Evolutionary conservation across 192 early-diverging fungal species (phyloP), one percentile per base, ranked within the genome.

Genomic region (Backusella morwellensis): DNA sequence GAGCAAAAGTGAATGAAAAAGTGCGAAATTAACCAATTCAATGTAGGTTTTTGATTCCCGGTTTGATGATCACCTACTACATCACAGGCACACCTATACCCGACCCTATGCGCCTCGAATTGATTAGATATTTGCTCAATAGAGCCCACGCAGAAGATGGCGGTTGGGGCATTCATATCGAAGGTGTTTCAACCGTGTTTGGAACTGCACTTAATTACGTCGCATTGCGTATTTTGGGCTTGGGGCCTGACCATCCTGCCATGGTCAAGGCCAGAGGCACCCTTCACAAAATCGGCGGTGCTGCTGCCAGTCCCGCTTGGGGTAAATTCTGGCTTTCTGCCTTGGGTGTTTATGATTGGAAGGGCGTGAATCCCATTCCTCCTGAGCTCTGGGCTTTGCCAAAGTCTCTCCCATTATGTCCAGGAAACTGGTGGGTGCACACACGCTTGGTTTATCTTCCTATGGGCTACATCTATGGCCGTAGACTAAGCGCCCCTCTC

Each of bases 271-370:
- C 96, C 32, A 89, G 98, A 44, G 86, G 82, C 11, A 93, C 90
- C 41, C 90, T 99, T 41, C 97, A 96, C 81, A 83, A 85, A 74
- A 86, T 98, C 36, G 93, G 97, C 59, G 94, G 97, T 44, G 95
- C 98, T 19, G 83, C 85, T 2, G 94, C 91, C 40, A 88, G 90
- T 19, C 95, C 98, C 50, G 90, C 96, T 32, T 99, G 98, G 98
- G 98, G 97, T 23, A 99, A 99, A 82, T 98, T 99, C 82, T 99
- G 98, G 98, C 92, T 99, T 11, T 80, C 93, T 21, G 88, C 92
- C 26, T 85, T 99, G 80, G 92, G 93, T 75, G 90, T 94, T 8
- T 99, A 99, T 83, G 94, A 98, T 52, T 99, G 94, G 92, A 92
- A 95, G 75, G 98, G 98, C 12, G 91, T 97, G 86, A 98, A 98